A percentile compares a stretch with the other conserved stretches of the same genome.
Evolutionary conservation across 768 basidiomycete species (phyloP).

Genomic region (Termitomyces sp.): DNA sequence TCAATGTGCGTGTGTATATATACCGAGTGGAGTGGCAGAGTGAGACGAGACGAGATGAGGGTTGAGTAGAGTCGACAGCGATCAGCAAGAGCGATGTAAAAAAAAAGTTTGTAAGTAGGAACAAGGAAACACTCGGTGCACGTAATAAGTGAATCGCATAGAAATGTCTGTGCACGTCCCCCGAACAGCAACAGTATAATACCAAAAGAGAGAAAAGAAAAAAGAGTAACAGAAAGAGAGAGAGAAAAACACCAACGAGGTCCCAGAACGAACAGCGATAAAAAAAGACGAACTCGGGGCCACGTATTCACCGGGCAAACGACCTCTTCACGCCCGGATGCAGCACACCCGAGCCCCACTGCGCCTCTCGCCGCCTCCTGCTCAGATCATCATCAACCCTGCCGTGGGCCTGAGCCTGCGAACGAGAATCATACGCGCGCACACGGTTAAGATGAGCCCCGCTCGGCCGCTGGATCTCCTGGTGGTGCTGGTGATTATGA

Average conservation of each 20-base stretch:
- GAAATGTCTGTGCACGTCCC: too few relatives aligned
- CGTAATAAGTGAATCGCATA: too few relatives aligned
- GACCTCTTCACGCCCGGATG: neutral
- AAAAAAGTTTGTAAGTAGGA: too few relatives aligned
- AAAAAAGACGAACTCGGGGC: too few relatives aligned
- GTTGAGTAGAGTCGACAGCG: too few relatives aligned
- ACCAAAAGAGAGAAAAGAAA: neutral
- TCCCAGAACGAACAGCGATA: neutral
- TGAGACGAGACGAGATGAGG: too few relatives aligned
- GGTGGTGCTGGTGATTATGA: neutral
- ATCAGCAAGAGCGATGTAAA: too few relatives aligned
- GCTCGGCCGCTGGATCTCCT: neutral
- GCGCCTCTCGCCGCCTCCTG: neutral
- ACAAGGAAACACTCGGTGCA: too few relatives aligned
- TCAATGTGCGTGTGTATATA: too few relatives aligned
- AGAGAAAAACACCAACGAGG: neutral
- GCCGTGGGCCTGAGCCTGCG: neutral
- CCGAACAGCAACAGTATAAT: too few relatives aligned
- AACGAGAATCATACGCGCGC: neutral
- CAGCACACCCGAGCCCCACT: neutral
- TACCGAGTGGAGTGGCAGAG: too few relatives aligned
- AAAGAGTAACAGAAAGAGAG: too few relatives aligned
- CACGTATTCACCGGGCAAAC: neutral
- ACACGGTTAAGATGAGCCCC: neutral
- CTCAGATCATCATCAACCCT: neutral